phyloP scores from a whole-genome alignment of 371 early-diverging fungal species.

The Dinochytrium kinnereticum region DNA sequence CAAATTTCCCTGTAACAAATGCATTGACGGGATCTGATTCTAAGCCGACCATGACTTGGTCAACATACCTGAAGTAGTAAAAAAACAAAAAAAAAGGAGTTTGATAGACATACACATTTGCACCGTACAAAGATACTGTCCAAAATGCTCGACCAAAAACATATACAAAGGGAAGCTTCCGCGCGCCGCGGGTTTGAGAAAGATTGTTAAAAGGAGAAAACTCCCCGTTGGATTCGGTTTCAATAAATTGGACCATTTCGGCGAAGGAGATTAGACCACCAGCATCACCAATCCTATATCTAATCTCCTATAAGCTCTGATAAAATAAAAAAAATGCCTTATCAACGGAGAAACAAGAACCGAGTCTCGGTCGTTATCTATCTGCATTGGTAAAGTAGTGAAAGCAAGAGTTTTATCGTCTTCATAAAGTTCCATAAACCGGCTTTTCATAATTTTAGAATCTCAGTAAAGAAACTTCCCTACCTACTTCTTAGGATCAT shows the following conservation, averaged over 20 bases:
- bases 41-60: slow-evolving; percentile 45
- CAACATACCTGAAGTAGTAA: slow-evolving; percentile 26
- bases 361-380: too few relatives aligned
- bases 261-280: slow-evolving; percentile 35
- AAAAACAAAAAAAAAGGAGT: not conserved
- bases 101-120: slow-evolving; percentile 32
- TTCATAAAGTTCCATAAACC: slow-evolving; percentile 24
- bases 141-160: slow-evolving; percentile 44
- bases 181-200: not conserved
- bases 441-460: slow-evolving; percentile 1
- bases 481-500: slow-evolving; percentile 29
- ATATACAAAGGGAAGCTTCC: slow-evolving; percentile 40
- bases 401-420: slow-evolving; percentile 29
- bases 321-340: slow-evolving; percentile 7
- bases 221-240: not conserved
- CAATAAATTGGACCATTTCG: slow-evolving; percentile 27
- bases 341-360: not conserved
- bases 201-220: slow-evolving; percentile 18
- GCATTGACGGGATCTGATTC: slow-evolving; percentile 23
- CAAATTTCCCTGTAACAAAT: slow-evolving; percentile 45
- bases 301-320: slow-evolving; percentile 9
- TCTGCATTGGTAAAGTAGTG: slow-evolving; percentile 31
- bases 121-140: slow-evolving; percentile 43
- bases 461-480: not conserved
- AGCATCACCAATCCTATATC: slow-evolving; percentile 40